A percentile compares a stretch with the other conserved stretches of the same genome.
These are phyloP conservation scores for Nepenthes mirabilis DNA, from an alignment of 148 eudicot genomes.

Conservation along the genomic window DNA sequence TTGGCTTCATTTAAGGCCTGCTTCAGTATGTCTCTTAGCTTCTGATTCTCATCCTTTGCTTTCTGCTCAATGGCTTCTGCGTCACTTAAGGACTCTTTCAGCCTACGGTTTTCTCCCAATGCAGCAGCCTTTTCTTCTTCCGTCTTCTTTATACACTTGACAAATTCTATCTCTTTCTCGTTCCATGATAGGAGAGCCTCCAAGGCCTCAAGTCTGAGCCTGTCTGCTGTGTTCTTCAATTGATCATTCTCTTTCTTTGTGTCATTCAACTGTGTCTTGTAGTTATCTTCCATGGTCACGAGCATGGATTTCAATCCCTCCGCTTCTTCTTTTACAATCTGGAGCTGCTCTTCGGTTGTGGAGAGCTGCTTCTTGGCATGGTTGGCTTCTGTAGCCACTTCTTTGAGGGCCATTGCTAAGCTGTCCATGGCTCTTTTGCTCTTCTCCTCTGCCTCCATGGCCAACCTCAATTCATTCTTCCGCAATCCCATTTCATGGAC, in stretches of 20 bases:
- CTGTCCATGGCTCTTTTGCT: conserved; percentile 80
- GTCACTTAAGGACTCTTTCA: conserved; percentile 17
- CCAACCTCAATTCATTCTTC: conserved; percentile 34
- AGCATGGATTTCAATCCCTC: conserved; percentile 23
- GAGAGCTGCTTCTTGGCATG: conserved; percentile 42
- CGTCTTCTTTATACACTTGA: conserved; percentile 53
- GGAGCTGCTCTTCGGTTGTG: conserved; percentile 24
- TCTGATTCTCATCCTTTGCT: conserved; percentile 48
- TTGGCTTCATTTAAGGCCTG: conserved; percentile 69
- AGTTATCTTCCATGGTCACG: conserved; percentile 27
- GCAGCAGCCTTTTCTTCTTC: conserved; percentile 45
- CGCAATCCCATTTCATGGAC: conserved; percentile 31
- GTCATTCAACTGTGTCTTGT: conserved; percentile 27
- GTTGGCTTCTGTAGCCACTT: conserved; percentile 54
- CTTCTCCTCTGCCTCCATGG: conserved; percentile 65
- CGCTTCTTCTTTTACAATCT: conserved; percentile 30
- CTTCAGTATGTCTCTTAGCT: conserved; percentile 67
- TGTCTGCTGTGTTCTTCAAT: conserved; percentile 36
- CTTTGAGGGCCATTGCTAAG: conserved; percentile 65
- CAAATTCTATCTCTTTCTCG: conserved; percentile 66
- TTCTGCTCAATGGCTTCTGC: conserved; percentile 21
- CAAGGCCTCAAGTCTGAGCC: conserved; percentile 61
- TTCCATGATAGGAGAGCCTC: conserved; percentile 65
- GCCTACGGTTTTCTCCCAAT: conserved; percentile 23
- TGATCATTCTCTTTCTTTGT: conserved; percentile 38